Base-by-base conservation (phyloP, 371 early-diverging fungal species). In the Lichtheimia ornata region DNA sequence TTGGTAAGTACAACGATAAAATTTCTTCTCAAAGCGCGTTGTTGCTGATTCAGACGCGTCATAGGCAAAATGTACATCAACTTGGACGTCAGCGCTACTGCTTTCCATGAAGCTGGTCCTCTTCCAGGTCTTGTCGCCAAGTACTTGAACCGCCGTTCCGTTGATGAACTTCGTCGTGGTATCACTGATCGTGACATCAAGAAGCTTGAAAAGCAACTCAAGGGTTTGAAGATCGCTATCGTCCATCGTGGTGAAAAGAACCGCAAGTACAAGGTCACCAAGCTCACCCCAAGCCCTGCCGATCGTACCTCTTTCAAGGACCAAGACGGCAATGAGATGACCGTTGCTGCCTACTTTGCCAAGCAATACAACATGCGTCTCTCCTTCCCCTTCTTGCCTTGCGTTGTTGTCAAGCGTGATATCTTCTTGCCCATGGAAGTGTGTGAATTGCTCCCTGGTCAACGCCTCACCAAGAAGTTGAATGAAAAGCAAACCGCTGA, bases 401-500 rank as follows among this genome's bases (percentile, higher is more conserved):
- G 97, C 59, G 72, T 95, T 12, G 85, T 88, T 35, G 92, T 92
- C 17, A 69, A 73, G 22, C 73, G 77, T 2, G 66, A 74, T 18
- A 68, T 79, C 20, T 84, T 79, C 59, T 71, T 97, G 28, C 97
- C 98, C 27, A 84, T 97, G 79, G 97, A 97, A 74, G 83, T 95
- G 28, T 96, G 97, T 74, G 82, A 84, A 25, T 73, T 97, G 17
- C 70, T 87, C 28, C 81, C 84, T 47, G 94, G 92, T 45, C 95
- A 94, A 76, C 85, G 92, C 25, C 85, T 84, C 66, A 69, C 79
- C 57, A 81, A 90, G 65, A 92, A 93, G 70, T 73, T 94, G 18
- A 88, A 91, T 65, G 94, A 93, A 47, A 79, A 76, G 30, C 90
- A 96, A 80, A 95, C 95, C 0, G 88, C 93, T 0, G 93, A 94